Evolutionary conservation across 768 basidiomycete genomes (phyloP).

Genomic region (Amanita inopinata): DNA sequence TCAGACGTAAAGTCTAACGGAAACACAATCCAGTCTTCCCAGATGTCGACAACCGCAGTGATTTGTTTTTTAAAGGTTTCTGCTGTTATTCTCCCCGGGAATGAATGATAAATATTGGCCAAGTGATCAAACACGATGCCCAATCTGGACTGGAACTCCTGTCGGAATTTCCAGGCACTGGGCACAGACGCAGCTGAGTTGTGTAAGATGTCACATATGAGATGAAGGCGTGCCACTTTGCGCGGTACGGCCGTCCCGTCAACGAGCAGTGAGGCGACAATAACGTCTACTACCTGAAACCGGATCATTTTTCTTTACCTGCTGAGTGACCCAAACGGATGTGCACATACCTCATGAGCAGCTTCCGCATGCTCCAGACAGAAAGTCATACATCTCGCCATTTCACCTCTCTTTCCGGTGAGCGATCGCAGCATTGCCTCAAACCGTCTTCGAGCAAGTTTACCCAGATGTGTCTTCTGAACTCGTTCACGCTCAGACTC

Average conservation of each 20-base stretch:
- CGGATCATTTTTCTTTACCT: not conserved
- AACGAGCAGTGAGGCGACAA: constrained; percentile 80
- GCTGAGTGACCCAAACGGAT: constrained; percentile 2
- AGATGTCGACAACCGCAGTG: constrained; percentile 80
- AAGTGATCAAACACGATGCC: constrained; percentile 96
- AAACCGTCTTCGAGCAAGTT: constrained; percentile 72
- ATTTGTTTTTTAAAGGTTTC: constrained; percentile 95
- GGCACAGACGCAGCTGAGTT: constrained; percentile 92
- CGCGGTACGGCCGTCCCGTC: constrained; percentile 95
- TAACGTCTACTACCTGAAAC: constrained; percentile 78
- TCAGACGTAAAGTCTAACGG: constrained; percentile 75
- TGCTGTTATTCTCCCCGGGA: constrained; percentile 92
- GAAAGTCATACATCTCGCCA: constrained; percentile 96
- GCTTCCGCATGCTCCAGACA: constrained; percentile 95
- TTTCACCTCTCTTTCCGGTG: constrained; percentile 79
- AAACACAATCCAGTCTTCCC: constrained; percentile 99
- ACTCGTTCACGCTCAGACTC: constrained; percentile 83
- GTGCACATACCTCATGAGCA: constrained; percentile 67
- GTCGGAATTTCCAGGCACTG: constrained; percentile 95
- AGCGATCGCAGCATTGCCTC: constrained; percentile 85
- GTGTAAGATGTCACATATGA: constrained; percentile 96
- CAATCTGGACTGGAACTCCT: constrained; percentile 85
- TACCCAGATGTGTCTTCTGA: constrained; percentile 70
- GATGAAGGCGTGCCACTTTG: constrained; percentile 88
- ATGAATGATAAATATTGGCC: constrained; percentile 88